A percentile compares a stretch with the other conserved stretches of the same genome.
These are phyloP conservation scores for Spongospora subterranea DNA, from an alignment of 208 protist genomes.

Conservation along the genomic window DNA sequence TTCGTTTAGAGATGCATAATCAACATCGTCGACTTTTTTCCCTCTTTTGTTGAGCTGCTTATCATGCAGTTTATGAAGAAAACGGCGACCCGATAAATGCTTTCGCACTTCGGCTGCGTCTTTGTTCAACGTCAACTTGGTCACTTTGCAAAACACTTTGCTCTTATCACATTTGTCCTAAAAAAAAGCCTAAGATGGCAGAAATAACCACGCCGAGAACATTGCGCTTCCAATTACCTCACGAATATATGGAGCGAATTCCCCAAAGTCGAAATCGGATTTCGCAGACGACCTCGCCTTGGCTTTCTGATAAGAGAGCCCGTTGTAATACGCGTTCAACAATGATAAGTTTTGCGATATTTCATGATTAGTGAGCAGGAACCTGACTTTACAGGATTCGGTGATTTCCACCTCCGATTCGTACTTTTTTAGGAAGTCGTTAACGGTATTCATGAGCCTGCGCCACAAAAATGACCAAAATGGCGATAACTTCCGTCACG, in stretches of 20 bases:
- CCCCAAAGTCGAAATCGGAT: constrained; percentile 46
- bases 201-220: background rate
- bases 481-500: background rate
- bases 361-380: constrained; percentile 19
- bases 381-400: background rate
- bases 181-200: background rate
- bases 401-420: background rate
- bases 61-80: background rate
- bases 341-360: background rate
- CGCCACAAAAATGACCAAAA: background rate
- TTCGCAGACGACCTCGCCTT: background rate
- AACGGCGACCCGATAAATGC: background rate
- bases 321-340: background rate
- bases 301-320: background rate
- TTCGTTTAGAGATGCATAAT: constrained; percentile 38
- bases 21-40: background rate
- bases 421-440: background rate
- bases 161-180: constrained; percentile 10
- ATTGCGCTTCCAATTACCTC: background rate
- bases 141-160: constrained; percentile 37
- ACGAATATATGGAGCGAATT: constrained; percentile 21
- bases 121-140: constrained; percentile 39
- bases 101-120: background rate
- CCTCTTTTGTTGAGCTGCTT: background rate
- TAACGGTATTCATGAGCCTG: background rate